Conservation (phyloP, 176 grass and related monocot genomes). For the Aegilops sharonensis region DNA sequence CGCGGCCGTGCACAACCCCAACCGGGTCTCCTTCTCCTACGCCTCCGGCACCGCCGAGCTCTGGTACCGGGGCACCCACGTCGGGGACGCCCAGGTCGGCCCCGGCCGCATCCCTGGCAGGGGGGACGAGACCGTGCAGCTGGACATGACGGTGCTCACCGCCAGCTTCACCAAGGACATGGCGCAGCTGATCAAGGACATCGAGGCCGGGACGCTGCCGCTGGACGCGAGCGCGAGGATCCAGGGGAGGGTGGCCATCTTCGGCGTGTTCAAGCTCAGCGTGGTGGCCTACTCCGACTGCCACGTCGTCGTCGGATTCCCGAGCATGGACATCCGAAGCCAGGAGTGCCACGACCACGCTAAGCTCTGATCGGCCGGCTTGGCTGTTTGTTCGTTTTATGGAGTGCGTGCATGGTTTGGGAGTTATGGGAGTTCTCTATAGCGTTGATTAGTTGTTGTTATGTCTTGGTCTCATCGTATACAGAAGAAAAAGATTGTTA, state of each 20-base stretch:
- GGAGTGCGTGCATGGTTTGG: too few species aligned
- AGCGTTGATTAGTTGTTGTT: too few species aligned
- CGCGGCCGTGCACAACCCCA: conserved; percentile 66
- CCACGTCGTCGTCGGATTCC: conserved; percentile 50
- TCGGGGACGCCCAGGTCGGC: conserved; percentile 49
- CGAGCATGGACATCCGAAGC: conserved; percentile 50
- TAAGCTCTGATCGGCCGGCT: conserved; percentile 40
- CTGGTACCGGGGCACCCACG: conserved; percentile 42
- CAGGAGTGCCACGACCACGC: conserved; percentile 54
- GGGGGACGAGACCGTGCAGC: conserved; percentile 28
- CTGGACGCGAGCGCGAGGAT: conserved; percentile 47
- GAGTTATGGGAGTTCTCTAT: too few species aligned
- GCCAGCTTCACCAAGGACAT: conserved; percentile 28
- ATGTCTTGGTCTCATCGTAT: too few species aligned
- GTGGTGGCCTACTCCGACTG: conserved; percentile 60
- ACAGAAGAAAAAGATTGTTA: too few species aligned
- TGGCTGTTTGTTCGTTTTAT: too few species aligned
- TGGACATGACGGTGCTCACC: conserved; percentile 46
- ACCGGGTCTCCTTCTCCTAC: conserved; percentile 63
- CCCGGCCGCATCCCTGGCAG: conserved; percentile 42
- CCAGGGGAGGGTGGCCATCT: conserved; percentile 51
- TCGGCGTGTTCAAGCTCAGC: conserved; percentile 52
- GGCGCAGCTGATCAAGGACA: conserved; percentile 23
- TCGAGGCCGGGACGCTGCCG: conserved; percentile 24
- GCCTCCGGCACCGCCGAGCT: conserved; percentile 28